Percentiles rank a stretch among this genome's conserved stretches.
These are phyloP conservation scores for Arachnomyces sp. DNA, from an alignment of 2,329 filamentous ascomycete genomes.

Conservation along the genomic window DNA sequence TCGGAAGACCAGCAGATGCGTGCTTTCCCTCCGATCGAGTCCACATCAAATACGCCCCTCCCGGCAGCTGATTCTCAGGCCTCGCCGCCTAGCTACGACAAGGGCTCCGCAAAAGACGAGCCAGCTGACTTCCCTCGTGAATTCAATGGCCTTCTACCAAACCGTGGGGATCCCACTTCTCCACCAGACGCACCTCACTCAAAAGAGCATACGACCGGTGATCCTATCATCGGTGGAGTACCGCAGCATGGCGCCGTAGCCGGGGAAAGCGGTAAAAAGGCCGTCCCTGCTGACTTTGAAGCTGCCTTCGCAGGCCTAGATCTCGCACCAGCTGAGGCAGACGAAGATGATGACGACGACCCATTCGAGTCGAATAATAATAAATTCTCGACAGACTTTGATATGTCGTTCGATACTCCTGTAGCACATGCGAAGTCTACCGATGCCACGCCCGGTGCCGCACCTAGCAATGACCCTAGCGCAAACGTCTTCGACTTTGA, in stretches of 20 bases:
- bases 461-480: conserved; percentile 16
- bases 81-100: conserved; percentile 43
- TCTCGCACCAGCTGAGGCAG: conserved; percentile 32
- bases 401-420: conserved; percentile 40
- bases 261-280: conserved; percentile 21
- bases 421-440: conserved; percentile 21
- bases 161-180: conserved; percentile 31
- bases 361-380: conserved; percentile 25
- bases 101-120: conserved; percentile 17
- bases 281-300: conserved; percentile 36
- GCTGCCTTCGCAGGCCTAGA: conserved; percentile 38
- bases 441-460: conserved; percentile 14
- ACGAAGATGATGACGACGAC: conserved; percentile 52
- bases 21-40: conserved; percentile 33
- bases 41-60: conserved; percentile 34
- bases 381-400: conserved; percentile 33
- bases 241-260: conserved; percentile 17
- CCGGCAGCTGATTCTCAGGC: conserved; percentile 48
- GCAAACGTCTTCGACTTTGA: conserved; percentile 35
- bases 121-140: conserved; percentile 26
- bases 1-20: conserved; percentile 31
- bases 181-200: conserved; percentile 32
- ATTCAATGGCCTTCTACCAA: conserved; percentile 33
- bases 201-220: conserved; percentile 28
- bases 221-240: conserved; percentile 29